These are phyloP conservation scores for Candida nanaspora DNA, from an alignment of 805 yeast species.

Conservation along the genomic window DNA sequence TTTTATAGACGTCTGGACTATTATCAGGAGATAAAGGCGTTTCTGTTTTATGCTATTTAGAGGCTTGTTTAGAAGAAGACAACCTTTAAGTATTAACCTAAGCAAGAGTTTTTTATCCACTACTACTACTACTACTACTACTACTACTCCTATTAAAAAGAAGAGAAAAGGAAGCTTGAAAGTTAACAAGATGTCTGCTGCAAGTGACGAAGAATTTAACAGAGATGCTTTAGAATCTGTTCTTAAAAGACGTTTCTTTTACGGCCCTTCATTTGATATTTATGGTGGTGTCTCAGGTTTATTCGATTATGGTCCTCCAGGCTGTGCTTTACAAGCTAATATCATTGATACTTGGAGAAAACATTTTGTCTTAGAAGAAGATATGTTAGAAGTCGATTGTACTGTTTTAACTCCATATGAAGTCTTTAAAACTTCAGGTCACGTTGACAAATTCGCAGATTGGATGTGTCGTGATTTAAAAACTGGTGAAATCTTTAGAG, in stretches of 20 bases:
- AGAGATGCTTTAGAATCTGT: conserved; percentile 89
- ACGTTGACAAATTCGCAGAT: conserved; percentile 97
- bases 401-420: conserved; percentile 98
- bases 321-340: conserved; percentile 97
- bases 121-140: not conserved
- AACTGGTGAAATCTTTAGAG: conserved; percentile 97
- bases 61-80: not conserved
- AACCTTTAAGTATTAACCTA: not conserved
- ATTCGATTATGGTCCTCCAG: conserved; percentile 99
- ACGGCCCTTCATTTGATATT: conserved; percentile 94
- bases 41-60: conserved; percentile 1
- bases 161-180: not conserved
- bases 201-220: conserved; percentile 36
- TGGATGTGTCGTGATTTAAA: conserved; percentile 97
- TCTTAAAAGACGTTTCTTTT: conserved; percentile 91
- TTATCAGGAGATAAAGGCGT: no score
- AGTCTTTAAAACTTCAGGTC: conserved; percentile 97
- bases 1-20: not conserved
- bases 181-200: conserved; percentile 12
- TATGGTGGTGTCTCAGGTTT: conserved; percentile 98
- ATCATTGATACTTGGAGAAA: conserved; percentile 94
- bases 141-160: no score
- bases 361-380: conserved; percentile 95
- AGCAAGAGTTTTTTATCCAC: not conserved
- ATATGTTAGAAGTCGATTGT: conserved; percentile 97